phyloP scores from a whole-genome alignment of 805 yeast species.

The Lipomyces starkeyi region DNA sequence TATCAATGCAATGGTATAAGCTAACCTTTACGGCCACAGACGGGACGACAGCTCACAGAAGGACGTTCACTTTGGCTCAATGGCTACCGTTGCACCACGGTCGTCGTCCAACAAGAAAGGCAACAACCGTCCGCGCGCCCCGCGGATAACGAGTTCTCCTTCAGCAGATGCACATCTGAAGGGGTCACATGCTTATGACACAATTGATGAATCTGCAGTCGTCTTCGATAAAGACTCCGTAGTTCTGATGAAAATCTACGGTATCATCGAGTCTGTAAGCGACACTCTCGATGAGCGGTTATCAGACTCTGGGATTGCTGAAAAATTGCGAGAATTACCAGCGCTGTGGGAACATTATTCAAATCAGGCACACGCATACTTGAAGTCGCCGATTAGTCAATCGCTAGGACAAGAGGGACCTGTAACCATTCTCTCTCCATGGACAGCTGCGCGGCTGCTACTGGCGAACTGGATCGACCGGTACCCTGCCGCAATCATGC shows the following conservation, averaged over 20 bases:
- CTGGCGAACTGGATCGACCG: not conserved
- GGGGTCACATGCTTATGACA: constrained; percentile 4
- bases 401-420: not conserved
- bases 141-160: constrained; percentile 22
- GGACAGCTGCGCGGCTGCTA: not conserved
- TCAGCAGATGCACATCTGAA: constrained; percentile 6
- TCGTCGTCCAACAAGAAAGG: not conserved
- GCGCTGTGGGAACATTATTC: not conserved
- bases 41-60: not conserved
- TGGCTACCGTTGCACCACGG: not conserved
- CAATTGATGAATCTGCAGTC: constrained; percentile 18
- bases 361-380: not conserved
- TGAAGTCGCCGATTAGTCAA: not conserved
- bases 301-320: not conserved
- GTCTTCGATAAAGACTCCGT: constrained; percentile 27
- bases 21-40: constrained; percentile 1
- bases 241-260: constrained; percentile 12
- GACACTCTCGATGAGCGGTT: not conserved
- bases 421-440: not conserved
- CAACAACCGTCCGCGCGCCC: not conserved
- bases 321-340: constrained; percentile 5
- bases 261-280: constrained; percentile 1
- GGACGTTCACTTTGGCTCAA: not conserved
- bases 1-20: not conserved
- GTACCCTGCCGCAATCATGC: constrained; percentile 23